Conservation (phyloP, 257 asterid genomes). For the Solanum pennellii region DNA sequence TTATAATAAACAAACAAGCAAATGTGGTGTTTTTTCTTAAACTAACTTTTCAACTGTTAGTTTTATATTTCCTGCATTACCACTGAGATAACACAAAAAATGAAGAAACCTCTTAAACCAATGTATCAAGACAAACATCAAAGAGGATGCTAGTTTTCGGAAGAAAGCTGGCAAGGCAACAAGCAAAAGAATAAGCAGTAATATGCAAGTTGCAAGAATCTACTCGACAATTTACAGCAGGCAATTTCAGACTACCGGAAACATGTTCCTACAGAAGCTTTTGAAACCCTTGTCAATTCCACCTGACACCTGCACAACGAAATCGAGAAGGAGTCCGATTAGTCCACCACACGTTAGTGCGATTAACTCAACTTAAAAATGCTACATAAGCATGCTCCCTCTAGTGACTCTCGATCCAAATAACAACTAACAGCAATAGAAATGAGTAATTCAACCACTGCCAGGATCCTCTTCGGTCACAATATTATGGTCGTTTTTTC, state of each 20-base stretch:
- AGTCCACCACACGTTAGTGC: background rate
- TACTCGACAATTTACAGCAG: background rate
- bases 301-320: conserved; percentile 25
- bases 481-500: conserved; percentile 1
- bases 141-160: background rate
- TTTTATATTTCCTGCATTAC: background rate
- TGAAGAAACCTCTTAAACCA: background rate
- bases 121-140: background rate
- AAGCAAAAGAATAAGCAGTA: background rate
- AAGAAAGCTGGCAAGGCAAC: background rate
- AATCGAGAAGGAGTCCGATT: background rate
- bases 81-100: background rate
- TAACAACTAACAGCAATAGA: background rate
- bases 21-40: background rate
- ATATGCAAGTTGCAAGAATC: background rate
- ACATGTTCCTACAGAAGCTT: conserved; percentile 54
- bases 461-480: conserved; percentile 23
- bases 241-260: conserved; percentile 30
- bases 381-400: background rate
- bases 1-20: background rate
- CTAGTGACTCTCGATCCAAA: background rate
- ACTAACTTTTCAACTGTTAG: background rate
- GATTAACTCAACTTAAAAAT: background rate
- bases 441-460: conserved; percentile 4
- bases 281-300: conserved; percentile 34